Percentiles rank a stretch among this genome's conserved stretches.
Evolutionary conservation across 345 rosid genomes (phyloP).

Genomic region (Anacardium occidentale): DNA sequence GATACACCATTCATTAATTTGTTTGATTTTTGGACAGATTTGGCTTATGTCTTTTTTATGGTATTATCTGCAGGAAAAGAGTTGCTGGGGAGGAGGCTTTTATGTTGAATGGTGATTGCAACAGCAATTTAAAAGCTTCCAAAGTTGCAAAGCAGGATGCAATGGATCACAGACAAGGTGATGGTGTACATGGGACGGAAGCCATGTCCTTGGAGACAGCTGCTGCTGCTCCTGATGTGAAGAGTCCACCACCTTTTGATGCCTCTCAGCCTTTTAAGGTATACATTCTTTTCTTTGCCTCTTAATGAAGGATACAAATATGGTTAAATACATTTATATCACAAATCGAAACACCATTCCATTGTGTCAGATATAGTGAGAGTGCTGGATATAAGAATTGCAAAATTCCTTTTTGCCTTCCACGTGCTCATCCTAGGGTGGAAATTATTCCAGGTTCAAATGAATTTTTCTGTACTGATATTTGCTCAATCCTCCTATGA

Average conservation of each 20-base stretch:
- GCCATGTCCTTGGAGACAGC: slow-evolving; percentile 30
- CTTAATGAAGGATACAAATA: not conserved
- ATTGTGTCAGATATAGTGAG: not conserved
- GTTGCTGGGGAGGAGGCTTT: slow-evolving; percentile 33
- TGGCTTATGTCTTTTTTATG: slow-evolving; percentile 18
- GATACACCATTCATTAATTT: slow-evolving; percentile 9
- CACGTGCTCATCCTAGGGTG: not conserved
- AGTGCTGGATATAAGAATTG: not conserved
- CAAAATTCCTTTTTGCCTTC: not conserved
- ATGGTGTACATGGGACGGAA: slow-evolving; percentile 30
- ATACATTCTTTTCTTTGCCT: slow-evolving; percentile 7
- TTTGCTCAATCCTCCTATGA: too few relatives aligned
- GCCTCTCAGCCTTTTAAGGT: slow-evolving; percentile 38
- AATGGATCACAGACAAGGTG: slow-evolving; percentile 30
- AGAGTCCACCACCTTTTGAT: slow-evolving; percentile 29
- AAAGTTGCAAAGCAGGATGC: slow-evolving; percentile 30
- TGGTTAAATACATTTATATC: slow-evolving; percentile 1
- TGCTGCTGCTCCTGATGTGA: slow-evolving; percentile 31
- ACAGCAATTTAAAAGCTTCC: slow-evolving; percentile 34
- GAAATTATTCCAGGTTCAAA: not conserved
- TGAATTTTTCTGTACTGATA: slow-evolving; percentile 8
- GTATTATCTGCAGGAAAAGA: slow-evolving; percentile 51
- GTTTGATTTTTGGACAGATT: not conserved
- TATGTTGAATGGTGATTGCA: slow-evolving; percentile 48
- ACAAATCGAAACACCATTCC: not conserved